Evolutionary conservation across 257 asterid genomes (phyloP).

Genomic region (Lithospermum erythrorhizon): DNA sequence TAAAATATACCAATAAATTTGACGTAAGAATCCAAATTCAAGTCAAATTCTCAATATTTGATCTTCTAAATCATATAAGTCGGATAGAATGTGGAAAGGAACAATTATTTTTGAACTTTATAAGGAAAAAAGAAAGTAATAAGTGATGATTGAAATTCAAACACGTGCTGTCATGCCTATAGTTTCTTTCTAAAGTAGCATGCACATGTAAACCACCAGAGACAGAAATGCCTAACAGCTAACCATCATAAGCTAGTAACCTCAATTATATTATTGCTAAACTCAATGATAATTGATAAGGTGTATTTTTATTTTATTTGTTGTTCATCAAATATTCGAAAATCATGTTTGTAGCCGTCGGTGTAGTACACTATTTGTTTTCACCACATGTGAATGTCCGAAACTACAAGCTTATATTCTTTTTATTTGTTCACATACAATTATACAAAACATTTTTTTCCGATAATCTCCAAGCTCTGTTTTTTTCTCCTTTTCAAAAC

Average conservation of each 20-base stretch:
- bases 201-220: not conserved
- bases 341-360: conserved; percentile 15
- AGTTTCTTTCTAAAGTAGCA: not conserved
- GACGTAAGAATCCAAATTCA: no score
- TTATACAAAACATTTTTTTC: no score
- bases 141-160: not conserved
- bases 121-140: no score
- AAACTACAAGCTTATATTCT: not conserved
- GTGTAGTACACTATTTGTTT: conserved; percentile 8
- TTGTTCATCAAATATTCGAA: not conserved
- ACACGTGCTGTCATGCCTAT: not conserved
- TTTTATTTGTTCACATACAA: not conserved
- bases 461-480: not conserved
- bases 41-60: no score
- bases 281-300: no score
- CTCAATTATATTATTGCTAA: not conserved
- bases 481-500: not conserved
- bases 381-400: not conserved
- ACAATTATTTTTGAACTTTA: no score
- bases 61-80: no score
- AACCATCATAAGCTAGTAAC: not conserved
- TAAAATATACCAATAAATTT: no score
- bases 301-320: no score
- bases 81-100: no score
- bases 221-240: not conserved